Conservation (phyloP, 257 asterid species). For the Fraxinus americana region DNA sequence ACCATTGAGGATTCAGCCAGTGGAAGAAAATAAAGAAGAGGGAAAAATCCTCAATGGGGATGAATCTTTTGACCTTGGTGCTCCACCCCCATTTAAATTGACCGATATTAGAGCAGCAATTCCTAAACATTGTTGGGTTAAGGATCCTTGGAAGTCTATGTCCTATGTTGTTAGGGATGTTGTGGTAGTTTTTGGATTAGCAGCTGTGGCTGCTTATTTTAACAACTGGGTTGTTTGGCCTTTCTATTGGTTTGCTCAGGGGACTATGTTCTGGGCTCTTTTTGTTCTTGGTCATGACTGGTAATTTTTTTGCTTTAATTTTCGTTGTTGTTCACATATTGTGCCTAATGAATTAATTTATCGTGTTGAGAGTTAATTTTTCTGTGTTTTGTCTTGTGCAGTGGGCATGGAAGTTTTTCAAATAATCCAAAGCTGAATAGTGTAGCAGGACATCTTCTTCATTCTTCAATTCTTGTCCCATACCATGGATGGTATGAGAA, state of each 20-base stretch:
- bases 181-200: slow-evolving; percentile 73
- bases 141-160: slow-evolving; percentile 86
- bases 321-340: slow-evolving; percentile 8
- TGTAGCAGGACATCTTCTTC: slow-evolving; percentile 89
- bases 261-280: slow-evolving; percentile 98
- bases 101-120: slow-evolving; percentile 80
- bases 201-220: slow-evolving; percentile 78
- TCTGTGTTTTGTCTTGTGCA: slow-evolving; percentile 38
- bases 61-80: slow-evolving; percentile 65
- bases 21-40: slow-evolving; percentile 36
- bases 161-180: slow-evolving; percentile 86
- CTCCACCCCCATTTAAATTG: slow-evolving; percentile 80
- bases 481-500: slow-evolving; percentile 91
- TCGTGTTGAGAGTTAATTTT: neutral
- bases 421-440: slow-evolving; percentile 74
- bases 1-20: slow-evolving; percentile 52
- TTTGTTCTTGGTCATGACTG: slow-evolving; percentile 99
- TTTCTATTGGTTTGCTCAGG: slow-evolving; percentile 90
- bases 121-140: slow-evolving; percentile 97
- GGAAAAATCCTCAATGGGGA: slow-evolving; percentile 4
- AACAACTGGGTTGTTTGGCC: slow-evolving; percentile 94
- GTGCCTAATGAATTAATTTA: neutral
- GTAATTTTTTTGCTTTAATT: slow-evolving; percentile 32
- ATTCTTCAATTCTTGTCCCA: slow-evolving; percentile 94
- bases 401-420: slow-evolving; percentile 99